A percentile compares a stretch with the other conserved stretches of the same genome.
phyloP scores from a whole-genome alignment of 495 filamentous ascomycete genomes.

The Amorphotheca resinae region DNA sequence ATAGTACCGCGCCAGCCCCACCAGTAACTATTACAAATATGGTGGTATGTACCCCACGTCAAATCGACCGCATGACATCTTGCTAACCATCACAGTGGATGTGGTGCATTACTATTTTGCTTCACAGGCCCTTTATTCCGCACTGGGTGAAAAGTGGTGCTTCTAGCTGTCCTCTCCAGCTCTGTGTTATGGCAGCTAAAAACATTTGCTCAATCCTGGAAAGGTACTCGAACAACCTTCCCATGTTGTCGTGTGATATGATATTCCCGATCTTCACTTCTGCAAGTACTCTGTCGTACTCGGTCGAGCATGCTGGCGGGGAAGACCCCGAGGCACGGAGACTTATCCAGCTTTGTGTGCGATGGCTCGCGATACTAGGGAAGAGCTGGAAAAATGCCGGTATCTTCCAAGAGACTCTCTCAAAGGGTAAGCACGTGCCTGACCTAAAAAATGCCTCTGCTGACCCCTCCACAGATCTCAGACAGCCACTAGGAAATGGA shows the following conservation, averaged over 20 bases:
- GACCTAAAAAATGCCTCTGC: too few species aligned
- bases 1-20: constrained; percentile 5
- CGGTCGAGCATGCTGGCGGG: constrained; percentile 1
- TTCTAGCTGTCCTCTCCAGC: constrained; percentile 3
- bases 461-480: not conserved
- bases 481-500: not conserved
- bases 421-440: constrained; percentile 16
- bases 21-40: constrained; percentile 17
- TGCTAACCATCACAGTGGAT: constrained; percentile 12
- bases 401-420: constrained; percentile 9
- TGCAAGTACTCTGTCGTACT: constrained; percentile 15
- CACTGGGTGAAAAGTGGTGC: constrained; percentile 3
- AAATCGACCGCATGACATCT: not conserved
- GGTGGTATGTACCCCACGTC: constrained; percentile 10
- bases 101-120: constrained; percentile 14
- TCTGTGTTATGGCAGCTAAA: constrained; percentile 15
- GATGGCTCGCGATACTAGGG: constrained; percentile 16
- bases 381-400: constrained; percentile 20
- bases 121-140: constrained; percentile 17
- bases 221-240: constrained; percentile 13
- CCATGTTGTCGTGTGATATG: constrained; percentile 16
- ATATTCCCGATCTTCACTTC: constrained; percentile 17
- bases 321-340: constrained; percentile 4
- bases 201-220: constrained; percentile 12
- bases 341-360: constrained; percentile 15